Conservation (phyloP, 1,284 basidiomycete genomes). For the Trichosporon sp. region DNA sequence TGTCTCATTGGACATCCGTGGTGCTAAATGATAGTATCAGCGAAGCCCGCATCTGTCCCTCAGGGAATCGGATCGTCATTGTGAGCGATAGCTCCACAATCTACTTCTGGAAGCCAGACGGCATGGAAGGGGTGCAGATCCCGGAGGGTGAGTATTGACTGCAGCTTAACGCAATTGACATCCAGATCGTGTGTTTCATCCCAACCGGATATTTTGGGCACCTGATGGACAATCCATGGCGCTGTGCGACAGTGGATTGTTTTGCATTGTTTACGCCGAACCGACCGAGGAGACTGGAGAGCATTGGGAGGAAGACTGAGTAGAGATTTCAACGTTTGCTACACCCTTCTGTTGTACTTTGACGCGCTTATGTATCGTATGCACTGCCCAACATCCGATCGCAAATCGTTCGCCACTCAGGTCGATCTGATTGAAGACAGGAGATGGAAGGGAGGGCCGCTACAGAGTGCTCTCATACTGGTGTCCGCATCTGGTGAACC, state of each 20-base stretch:
- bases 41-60: constrained; percentile 25
- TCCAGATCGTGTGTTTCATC: constrained; percentile 14
- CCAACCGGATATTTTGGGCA: constrained; percentile 25
- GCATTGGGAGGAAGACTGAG: constrained; percentile 9
- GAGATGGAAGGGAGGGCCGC: no score
- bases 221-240: constrained; percentile 33
- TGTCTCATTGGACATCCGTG: constrained; percentile 25
- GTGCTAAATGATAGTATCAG: constrained; percentile 25
- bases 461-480: no score
- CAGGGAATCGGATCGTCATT: constrained; percentile 17
- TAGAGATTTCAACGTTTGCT: background rate
- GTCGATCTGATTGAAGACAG: no score
- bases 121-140: constrained; percentile 37
- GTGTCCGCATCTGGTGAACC: no score
- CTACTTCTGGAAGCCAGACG: constrained; percentile 37
- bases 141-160: constrained; percentile 26
- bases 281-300: background rate
- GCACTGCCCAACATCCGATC: no score
- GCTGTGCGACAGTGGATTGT: constrained; percentile 22
- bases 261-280: constrained; percentile 34
- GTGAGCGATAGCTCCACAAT: constrained; percentile 22
- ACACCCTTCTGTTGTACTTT: background rate
- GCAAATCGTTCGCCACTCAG: no score
- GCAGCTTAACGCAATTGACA: background rate
- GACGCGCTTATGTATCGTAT: background rate